Evolutionary conservation across 2,329 filamentous ascomycete species (phyloP).

Genomic region (Mycosphaerella sp.): DNA sequence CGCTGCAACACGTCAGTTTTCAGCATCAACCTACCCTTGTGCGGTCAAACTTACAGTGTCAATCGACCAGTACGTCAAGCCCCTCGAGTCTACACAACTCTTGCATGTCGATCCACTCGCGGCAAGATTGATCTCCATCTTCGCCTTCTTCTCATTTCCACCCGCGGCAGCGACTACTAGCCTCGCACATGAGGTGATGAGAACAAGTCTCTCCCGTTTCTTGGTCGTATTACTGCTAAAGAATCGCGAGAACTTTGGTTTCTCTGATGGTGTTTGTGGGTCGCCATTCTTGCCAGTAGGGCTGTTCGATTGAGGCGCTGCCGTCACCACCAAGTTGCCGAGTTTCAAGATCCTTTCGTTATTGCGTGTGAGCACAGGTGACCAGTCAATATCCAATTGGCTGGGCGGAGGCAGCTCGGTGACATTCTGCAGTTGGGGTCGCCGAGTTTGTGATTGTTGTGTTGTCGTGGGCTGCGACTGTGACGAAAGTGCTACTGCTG

Average conservation of each 20-base stretch:
- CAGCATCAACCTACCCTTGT: background rate
- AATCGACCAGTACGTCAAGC: conserved; percentile 79
- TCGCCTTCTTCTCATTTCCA: conserved; percentile 92
- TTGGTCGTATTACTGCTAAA: conserved; percentile 88
- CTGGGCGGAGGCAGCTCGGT: conserved; percentile 95
- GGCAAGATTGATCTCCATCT: conserved; percentile 83
- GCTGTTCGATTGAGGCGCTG: conserved; percentile 69
- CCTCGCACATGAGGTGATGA: conserved; percentile 87
- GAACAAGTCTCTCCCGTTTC: conserved; percentile 85
- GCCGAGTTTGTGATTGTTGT: conserved; percentile 16
- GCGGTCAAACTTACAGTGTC: conserved; percentile 68
- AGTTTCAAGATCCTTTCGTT: conserved; percentile 94
- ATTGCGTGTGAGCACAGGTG: conserved; percentile 79
- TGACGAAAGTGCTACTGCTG: conserved; percentile 13
- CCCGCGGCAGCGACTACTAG: conserved; percentile 86
- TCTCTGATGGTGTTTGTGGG: conserved; percentile 50
- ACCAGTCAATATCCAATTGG: conserved; percentile 97
- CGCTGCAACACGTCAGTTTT: conserved; percentile 48
- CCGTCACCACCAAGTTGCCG: conserved; percentile 80
- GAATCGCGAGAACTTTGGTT: conserved; percentile 83
- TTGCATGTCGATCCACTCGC: conserved; percentile 70
- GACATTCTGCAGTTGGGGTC: conserved; percentile 73
- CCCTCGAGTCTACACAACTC: conserved; percentile 77
- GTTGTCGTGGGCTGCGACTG: conserved; percentile 5
- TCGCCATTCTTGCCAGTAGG: conserved; percentile 65